Evolutionary conservation across 2,329 filamentous ascomycete genomes (phyloP), one percentile per base, ranked within the genome.

Genomic region (Beauveria sp.): DNA sequence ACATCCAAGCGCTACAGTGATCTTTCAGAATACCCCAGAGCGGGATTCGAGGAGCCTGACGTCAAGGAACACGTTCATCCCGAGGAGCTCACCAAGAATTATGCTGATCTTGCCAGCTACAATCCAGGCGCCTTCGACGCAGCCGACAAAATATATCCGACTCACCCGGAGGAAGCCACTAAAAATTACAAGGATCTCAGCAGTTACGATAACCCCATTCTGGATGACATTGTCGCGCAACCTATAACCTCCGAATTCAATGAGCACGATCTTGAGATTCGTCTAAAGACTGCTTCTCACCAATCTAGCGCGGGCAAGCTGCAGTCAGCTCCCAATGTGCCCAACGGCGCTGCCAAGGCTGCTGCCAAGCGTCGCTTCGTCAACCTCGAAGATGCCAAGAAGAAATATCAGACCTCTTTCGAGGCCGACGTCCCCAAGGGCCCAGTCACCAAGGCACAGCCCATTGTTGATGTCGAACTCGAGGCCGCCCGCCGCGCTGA

Each of bases 101-200:
- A 79, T 49, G 68, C 71, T 9, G 78, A 81, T 59, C 70, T 81
- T 55, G 69, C 70, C 58, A 70, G 74, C 60, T 81, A 81, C 64
- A 66, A 67, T n/a, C 67, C 68, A 1, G 64, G 65, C 22, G 63
- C 63, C 4, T 73, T 74, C 56, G 71, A 71, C 43, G 67, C 68
- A 2, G 56, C 64, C 8, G 65, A 67, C 38, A 66, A 62, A 51
- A 62, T 66, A 8, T 68, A 71, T 34, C 70, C 70, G 2, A 63
- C 64, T 18, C 67, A 74, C 38, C 70, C 73, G 1, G 74, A 75
- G 63, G 72, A 67, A 58, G 60, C 58, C 7, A 66, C 67, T 3
- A 66, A 68, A 62, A 60, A 66, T 47, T 69, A 70, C 54, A 60
- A 63, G 16, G 69, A 71, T 50, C 59, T 73, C 3, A 51, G 64